Evolutionary conservation across 2,329 filamentous ascomycete genomes (phyloP).

Genomic region (Pseudogymnoascus sp.): DNA sequence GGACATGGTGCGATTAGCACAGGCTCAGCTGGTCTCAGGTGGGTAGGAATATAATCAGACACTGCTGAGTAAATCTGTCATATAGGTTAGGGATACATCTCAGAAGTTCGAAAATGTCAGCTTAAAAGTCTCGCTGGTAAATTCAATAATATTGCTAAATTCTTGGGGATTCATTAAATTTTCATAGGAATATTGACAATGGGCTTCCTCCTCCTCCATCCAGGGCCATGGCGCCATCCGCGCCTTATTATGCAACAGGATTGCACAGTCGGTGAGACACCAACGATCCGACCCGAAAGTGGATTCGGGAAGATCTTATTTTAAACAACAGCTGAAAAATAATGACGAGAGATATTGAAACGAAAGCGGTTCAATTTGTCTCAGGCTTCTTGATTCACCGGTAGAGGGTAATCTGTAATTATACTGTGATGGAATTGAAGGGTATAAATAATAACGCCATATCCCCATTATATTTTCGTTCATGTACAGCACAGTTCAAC

Average conservation of each 20-base stretch:
- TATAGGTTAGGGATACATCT: not conserved
- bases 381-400: not conserved
- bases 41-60: not conserved
- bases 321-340: not conserved
- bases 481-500: not conserved
- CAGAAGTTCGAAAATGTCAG: not conserved
- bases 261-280: not conserved
- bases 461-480: not conserved
- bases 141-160: not conserved
- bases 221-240: not conserved
- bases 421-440: not conserved
- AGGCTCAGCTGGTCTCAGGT: not conserved
- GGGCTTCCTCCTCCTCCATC: not conserved
- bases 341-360: not conserved
- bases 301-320: not conserved
- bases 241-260: not conserved
- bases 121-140: not conserved
- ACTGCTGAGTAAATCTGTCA: not conserved
- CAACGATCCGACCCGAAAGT: not conserved
- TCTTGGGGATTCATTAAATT: not conserved
- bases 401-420: not conserved
- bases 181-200: not conserved
- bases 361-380: not conserved
- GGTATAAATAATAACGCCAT: not conserved
- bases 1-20: not conserved